Base-by-base conservation (phyloP, 1,139 yeast genomes). In the Ogataea hybrid region DNA sequence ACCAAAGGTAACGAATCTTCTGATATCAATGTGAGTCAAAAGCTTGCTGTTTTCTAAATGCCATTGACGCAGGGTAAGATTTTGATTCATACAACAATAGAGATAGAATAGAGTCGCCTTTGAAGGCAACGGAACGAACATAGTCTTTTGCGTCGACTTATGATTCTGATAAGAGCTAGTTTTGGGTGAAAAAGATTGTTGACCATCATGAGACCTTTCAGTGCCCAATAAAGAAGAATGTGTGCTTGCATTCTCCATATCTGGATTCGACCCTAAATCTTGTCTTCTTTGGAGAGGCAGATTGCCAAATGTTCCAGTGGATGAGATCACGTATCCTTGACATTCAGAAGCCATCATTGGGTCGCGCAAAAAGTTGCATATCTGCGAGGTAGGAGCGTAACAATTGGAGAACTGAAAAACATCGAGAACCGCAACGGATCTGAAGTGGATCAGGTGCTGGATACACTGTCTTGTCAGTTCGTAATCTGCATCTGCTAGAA, bases 1-100 rank as follows among this genome's bases (percentile, higher is more conserved):
- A 0, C 98, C 99, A 69, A 90, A 94, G 22, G 89, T 81, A 12
- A 92, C 70, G 56, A 94, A 87, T 38, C 96, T 67, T 47, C 97
- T 70, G 2, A 92, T 70, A 61, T 94, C 98, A 31, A 94, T 78
- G 52, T 79, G 76, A 22, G 67, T 65, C 23, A 94, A 65, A 7
- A 69, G 64, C 36, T 76, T 74, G 30, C 71, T 72, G 57, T 94
- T 84, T 48, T 79, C 74, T 28, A 63, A 71, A 58, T 79, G 86
- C 97, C 98, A 94, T 31, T 84, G 89, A 50, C 80, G 78, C 5
- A 92, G 71, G 0, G 87, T 75, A 41, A 77, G 79, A 1, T 95
- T 95, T 50, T 85, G 95, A 48, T 82, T 83, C 42, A 94, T 69
- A 1, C 90, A 79, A 34, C 89, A 64, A 63, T 89, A 94, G 5